Conservation (phyloP, 257 asterid species). For the Verbena officinalis region DNA sequence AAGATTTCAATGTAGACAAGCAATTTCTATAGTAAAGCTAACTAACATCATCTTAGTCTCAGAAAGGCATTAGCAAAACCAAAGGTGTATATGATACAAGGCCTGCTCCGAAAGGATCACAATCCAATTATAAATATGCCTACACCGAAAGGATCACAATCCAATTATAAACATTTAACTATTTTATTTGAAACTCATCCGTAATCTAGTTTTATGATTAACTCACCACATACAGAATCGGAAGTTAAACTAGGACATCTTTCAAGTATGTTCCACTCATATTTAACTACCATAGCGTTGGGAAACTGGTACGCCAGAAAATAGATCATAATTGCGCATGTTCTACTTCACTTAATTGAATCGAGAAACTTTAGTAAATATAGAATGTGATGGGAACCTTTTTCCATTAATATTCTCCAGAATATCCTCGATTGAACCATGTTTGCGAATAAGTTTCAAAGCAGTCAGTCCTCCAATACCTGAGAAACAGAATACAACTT, state of each 20-base stretch:
- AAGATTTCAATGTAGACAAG: not conserved
- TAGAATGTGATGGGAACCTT: constrained; percentile 58
- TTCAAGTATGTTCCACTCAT: constrained; percentile 1
- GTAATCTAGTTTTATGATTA: not conserved
- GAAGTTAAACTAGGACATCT: constrained; percentile 10
- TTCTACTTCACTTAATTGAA: constrained; percentile 9
- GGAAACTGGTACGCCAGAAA: not conserved
- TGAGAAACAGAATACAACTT: constrained; percentile 37
- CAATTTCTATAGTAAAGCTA: not conserved
- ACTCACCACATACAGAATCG: constrained; percentile 9
- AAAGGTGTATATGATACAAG: too few species aligned
- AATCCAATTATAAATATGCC: too few species aligned
- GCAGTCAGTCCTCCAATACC: constrained; percentile 98
- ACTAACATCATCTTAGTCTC: constrained; percentile 3
- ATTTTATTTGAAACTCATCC: not conserved
- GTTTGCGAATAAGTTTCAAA: constrained; percentile 91
- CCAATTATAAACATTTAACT: constrained; percentile 3
- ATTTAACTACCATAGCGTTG: not conserved
- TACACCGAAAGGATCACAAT: not conserved
- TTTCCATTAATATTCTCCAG: constrained; percentile 89
- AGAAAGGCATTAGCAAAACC: too few species aligned
- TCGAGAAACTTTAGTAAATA: constrained; percentile 10
- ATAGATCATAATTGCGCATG: not conserved
- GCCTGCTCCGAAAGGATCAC: too few species aligned
- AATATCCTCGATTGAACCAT: constrained; percentile 83